Base-by-base conservation (phyloP, 2,329 filamentous ascomycete species). In the Alternaria solani region DNA sequence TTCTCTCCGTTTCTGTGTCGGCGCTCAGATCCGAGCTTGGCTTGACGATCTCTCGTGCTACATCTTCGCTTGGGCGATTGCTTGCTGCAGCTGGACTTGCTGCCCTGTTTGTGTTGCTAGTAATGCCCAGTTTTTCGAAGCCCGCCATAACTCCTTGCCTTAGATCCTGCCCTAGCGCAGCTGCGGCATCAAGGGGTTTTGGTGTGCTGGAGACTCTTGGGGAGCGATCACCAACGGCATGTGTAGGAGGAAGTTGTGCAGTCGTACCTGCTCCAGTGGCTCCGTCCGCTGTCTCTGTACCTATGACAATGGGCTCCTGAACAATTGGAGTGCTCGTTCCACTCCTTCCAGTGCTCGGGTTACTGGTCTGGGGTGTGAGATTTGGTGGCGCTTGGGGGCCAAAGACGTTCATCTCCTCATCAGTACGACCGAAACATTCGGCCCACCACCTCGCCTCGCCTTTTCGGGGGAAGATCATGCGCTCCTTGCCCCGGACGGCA, bases 371-470 rank as follows among this genome's bases (percentile, higher is more conserved):
- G 7, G 75, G 68, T 18, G 69, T 73, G 2, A 76, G 64, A 14
- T 56, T 66, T 7, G 62, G 63, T 2, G 70, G 68, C 18, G 67
- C 61, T 48, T 75, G 72, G 8, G 72, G 69, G 16, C 71, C 72
- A 49, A 69, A 65, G 14, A 87, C 88, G 70, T 99, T 99, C 94
- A 99, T 98, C 76, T 99, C 95, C 55, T 90, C 88, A 68, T 97
- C 92, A 3, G 89, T 89, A 32, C 94, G 87, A 47, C 93, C 92
- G 79, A 97, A 99, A 1, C 90, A 81, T 71, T 95, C 91, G 66
- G 90, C 86, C 95, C 95, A 99, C 95, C 95, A 99, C 61, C 93
- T 87, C n/a, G 95, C 87, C 63, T 96, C 90, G 12, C 87, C 86
- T 1, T 90, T 81, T 3, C 86, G 85, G 0, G 95, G 94, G 66